phyloP scores from a whole-genome alignment of 768 basidiomycete genomes.

The Ramaria rubella region DNA sequence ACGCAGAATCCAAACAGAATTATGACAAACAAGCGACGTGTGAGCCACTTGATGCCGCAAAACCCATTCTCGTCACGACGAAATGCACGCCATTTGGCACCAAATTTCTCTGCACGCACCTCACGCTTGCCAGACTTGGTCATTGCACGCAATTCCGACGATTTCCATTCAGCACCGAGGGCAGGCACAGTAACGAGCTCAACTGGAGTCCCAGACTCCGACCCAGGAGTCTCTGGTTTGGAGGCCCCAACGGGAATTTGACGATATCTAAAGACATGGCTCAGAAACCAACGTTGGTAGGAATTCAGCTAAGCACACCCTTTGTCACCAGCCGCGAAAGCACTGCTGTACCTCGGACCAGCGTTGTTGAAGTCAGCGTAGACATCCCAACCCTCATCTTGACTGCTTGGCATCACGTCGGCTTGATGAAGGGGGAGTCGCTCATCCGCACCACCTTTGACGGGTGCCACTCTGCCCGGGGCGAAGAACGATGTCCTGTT shows the following conservation, averaged over 20 bases:
- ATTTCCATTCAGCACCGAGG: slow-evolving; percentile 85
- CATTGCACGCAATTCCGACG: slow-evolving; percentile 69
- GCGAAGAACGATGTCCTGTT: slow-evolving; percentile 64
- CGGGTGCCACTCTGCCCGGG: slow-evolving; percentile 64
- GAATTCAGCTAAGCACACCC: slow-evolving; percentile 35
- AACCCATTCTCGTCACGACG: slow-evolving; percentile 72
- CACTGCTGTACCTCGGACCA: slow-evolving; percentile 68
- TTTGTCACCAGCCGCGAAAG: slow-evolving; percentile 43
- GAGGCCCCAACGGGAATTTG: slow-evolving; percentile 15
- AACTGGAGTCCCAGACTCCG: slow-evolving; percentile 37
- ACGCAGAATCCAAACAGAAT: slow-evolving; percentile 54
- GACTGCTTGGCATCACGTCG: slow-evolving; percentile 24
- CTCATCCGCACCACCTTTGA: slow-evolving; percentile 75
- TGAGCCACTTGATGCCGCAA: slow-evolving; percentile 69
- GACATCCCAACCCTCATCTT: slow-evolving; percentile 62
- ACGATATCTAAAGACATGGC: not conserved
- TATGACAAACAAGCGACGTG: slow-evolving; percentile 65
- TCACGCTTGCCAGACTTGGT: slow-evolving; percentile 65
- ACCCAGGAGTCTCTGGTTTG: slow-evolving; percentile 27
- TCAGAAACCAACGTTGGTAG: not conserved
- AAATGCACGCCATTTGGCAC: slow-evolving; percentile 54
- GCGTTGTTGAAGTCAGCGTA: slow-evolving; percentile 87
- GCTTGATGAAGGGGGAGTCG: slow-evolving; percentile 28
- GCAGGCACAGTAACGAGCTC: slow-evolving; percentile 92
- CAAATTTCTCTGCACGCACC: slow-evolving; percentile 36